Conservation (phyloP, 2,329 filamentous ascomycete species). For the Alternaria sp. region DNA sequence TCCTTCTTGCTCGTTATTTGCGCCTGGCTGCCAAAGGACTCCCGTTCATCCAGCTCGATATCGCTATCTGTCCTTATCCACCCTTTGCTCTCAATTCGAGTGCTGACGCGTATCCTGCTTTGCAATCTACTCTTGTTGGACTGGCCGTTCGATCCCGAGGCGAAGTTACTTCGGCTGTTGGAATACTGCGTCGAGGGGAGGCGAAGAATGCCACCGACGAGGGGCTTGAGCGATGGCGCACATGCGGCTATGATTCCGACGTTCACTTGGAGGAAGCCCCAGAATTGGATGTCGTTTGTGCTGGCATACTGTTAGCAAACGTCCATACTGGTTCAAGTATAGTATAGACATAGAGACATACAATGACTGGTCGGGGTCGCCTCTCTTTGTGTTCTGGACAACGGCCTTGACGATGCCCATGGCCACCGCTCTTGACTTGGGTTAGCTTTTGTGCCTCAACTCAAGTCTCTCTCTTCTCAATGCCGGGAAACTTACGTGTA, state of each 20-base stretch:
- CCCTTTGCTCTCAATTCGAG: background rate
- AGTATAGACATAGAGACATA: background rate
- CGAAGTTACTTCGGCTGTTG: background rate
- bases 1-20: background rate
- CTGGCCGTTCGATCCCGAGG: background rate
- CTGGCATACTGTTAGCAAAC: background rate
- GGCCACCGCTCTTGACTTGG: background rate
- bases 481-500: background rate
- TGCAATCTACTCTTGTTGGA: background rate
- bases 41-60: background rate
- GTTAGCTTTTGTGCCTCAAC: background rate
- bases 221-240: background rate
- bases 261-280: background rate
- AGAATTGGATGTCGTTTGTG: background rate
- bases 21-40: background rate
- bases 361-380: background rate
- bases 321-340: background rate
- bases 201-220: background rate
- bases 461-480: background rate
- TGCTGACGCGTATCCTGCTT: background rate
- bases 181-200: background rate
- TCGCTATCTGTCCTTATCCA: background rate
- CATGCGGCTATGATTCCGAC: background rate
- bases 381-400: background rate
- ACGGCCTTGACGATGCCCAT: background rate